A percentile compares a stretch with the other conserved stretches of the same genome.
These are phyloP conservation scores for Metschnikowia sp. DNA, from an alignment of 805 yeast species.

Conservation along the genomic window DNA sequence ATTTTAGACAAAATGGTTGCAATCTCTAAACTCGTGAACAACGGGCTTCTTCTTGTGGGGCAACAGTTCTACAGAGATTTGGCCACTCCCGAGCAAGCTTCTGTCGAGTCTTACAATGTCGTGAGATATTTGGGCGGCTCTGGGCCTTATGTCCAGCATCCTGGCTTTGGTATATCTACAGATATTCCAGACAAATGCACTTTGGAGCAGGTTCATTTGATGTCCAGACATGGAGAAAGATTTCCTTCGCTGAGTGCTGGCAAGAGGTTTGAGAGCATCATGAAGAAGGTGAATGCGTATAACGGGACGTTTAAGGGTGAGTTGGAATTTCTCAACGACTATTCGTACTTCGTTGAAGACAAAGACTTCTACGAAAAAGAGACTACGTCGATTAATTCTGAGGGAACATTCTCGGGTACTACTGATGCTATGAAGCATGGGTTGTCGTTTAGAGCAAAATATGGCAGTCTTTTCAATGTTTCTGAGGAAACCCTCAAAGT, in stretches of 20 bases:
- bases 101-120: slow-evolving; percentile 44
- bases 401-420: slow-evolving; percentile 52
- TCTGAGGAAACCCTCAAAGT: slow-evolving; percentile 39
- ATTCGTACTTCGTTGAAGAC: slow-evolving; percentile 46
- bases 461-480: slow-evolving; percentile 43
- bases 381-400: slow-evolving; percentile 42
- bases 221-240: slow-evolving; percentile 80
- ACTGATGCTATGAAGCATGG: slow-evolving; percentile 50
- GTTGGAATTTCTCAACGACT: slow-evolving; percentile 50
- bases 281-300: slow-evolving; percentile 24
- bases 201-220: slow-evolving; percentile 64
- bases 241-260: slow-evolving; percentile 43
- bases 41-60: slow-evolving; percentile 28
- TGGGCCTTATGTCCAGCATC: slow-evolving; percentile 52
- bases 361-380: slow-evolving; percentile 45
- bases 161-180: slow-evolving; percentile 51
- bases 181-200: slow-evolving; percentile 48
- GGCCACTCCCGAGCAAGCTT: slow-evolving; percentile 40
- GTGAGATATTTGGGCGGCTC: slow-evolving; percentile 50
- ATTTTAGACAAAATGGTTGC: slow-evolving; percentile 8
- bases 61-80: slow-evolving; percentile 27
- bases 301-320: slow-evolving; percentile 43
- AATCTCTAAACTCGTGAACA: slow-evolving; percentile 22
- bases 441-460: slow-evolving; percentile 42
- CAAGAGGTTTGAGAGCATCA: slow-evolving; percentile 23